These are phyloP conservation scores for Salix dunnii DNA, from an alignment of 345 rosid species.

Conservation along the genomic window DNA sequence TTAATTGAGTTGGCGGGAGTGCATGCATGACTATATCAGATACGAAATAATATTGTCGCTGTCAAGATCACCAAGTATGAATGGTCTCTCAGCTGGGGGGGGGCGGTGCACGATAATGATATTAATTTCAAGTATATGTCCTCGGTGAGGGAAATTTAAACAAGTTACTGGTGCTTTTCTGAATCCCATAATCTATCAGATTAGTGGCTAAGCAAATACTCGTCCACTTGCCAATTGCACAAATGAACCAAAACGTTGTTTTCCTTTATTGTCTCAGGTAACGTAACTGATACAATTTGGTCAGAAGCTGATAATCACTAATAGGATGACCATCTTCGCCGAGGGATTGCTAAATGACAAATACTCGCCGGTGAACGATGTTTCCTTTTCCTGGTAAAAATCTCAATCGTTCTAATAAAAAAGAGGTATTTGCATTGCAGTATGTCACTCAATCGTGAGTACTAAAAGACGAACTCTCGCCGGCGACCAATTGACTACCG, in stretches of 20 bases:
- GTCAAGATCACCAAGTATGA: not conserved
- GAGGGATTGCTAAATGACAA: not conserved
- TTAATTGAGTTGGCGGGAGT: not conserved
- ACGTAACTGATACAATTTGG: not conserved
- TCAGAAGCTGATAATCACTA: not conserved
- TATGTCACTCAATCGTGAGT: too few species aligned
- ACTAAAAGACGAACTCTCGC: too few species aligned
- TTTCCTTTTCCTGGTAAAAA: too few species aligned
- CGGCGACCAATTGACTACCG: too few species aligned
- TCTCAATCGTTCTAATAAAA: too few species aligned
- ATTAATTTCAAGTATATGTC: constrained; percentile 2
- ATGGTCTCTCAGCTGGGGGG: not conserved
- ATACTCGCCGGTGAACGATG: not conserved
- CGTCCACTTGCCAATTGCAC: constrained; percentile 8
- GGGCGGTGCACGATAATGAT: not conserved
- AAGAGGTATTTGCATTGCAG: too few species aligned
- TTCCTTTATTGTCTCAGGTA: not conserved
- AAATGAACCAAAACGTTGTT: not conserved
- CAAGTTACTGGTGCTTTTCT: not conserved
- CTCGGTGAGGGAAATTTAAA: not conserved
- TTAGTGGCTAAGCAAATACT: not conserved
- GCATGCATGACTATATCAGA: not conserved
- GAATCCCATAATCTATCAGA: constrained; percentile 5
- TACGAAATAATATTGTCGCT: not conserved
- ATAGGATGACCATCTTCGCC: not conserved